phyloP scores from a whole-genome alignment of 805 yeast genomes.

The Metschnikowia chrysomelidarum region DNA sequence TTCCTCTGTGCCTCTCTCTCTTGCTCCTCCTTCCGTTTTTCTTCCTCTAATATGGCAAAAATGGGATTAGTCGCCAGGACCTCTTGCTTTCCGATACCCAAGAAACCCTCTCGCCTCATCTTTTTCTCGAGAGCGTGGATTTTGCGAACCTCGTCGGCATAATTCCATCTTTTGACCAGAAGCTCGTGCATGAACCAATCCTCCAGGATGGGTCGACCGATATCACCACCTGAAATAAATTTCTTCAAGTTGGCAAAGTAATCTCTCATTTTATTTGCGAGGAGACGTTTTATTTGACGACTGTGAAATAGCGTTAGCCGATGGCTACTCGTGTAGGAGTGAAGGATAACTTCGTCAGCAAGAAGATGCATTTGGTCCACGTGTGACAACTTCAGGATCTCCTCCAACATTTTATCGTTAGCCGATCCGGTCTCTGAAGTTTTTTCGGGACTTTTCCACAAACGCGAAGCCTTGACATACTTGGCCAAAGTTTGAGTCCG shows the following conservation, averaged over 20 bases:
- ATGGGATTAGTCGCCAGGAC: too few relatives aligned
- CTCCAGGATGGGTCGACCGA: slow-evolving; percentile 22
- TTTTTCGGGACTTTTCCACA: slow-evolving; percentile 23
- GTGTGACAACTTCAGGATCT: too few relatives aligned
- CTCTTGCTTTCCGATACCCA: too few relatives aligned
- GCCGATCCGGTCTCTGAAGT: too few relatives aligned
- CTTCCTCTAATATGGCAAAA: too few relatives aligned
- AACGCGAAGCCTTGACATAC: slow-evolving; percentile 23
- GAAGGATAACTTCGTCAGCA: slow-evolving; percentile 24
- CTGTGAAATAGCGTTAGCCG: slow-evolving; percentile 28
- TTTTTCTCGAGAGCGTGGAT: too few relatives aligned
- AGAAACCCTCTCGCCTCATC: too few relatives aligned
- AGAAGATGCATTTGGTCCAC: slow-evolving; percentile 28
- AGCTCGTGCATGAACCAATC: slow-evolving; percentile 28
- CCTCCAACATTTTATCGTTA: too few relatives aligned
- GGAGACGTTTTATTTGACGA: slow-evolving; percentile 23
- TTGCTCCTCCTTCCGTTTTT: too few relatives aligned
- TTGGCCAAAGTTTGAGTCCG: slow-evolving; percentile 23
- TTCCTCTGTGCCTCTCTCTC: too few relatives aligned
- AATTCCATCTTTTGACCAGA: slow-evolving; percentile 25
- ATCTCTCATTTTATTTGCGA: slow-evolving; percentile 3
- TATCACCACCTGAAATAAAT: slow-evolving; percentile 14
- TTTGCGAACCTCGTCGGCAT: slow-evolving; percentile 19
- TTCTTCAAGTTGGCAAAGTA: slow-evolving; percentile 2
- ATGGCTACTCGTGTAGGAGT: slow-evolving; percentile 23